Base-by-base conservation (phyloP, 1,284 basidiomycete genomes). In the Fistulinella cinereoalba region DNA sequence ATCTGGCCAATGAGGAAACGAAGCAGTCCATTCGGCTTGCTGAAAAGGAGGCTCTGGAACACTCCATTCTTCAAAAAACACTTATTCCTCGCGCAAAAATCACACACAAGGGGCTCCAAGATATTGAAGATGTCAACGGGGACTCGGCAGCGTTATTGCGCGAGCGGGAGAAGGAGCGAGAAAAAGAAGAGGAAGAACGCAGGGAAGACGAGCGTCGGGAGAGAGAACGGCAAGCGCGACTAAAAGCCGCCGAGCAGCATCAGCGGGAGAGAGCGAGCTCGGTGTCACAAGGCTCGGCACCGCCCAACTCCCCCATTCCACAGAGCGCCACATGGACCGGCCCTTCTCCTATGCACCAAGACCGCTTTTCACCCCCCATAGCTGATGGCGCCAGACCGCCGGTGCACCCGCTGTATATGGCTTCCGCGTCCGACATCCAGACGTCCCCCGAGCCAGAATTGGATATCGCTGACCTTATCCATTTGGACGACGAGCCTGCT, bases 41-140 rank as follows among this genome's bases (percentile, higher is more conserved):
- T 21, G 85, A 90, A 63, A 76, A 88, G 59, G 87, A 88, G 67
- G 80, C 87, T 4, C 70, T 93, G 54, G 83, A 83, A 59, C 83
- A 92, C 63, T 89, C 88, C 9, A 92, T 93, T 55, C 71, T 92
- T 51, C 77, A 84, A 61, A 87, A 82, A 61, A 73, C 78, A 11
- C 72, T 73, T 4, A 76, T 79, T 22, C 90, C 90, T 49, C 83
- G 85, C 56, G 84, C 88, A 29, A 92, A 92, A 67, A 85, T 91
- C 52, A 93, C 90, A 18, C 91, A 92, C 71, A 93, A 93, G 68
- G 91, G 91, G 48, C 70, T 92, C 52, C 83, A 92, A 71, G 83
- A 90, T 57, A 89, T 93, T 57, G 91, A 92, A 64, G 82, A 84
- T 64, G 69, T 83, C 43, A 78, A 79, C 52, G 84, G 79, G n/a